Evolutionary conservation across 805 yeast species (phyloP).

Genomic region (Metschnikowia orientalis): DNA sequence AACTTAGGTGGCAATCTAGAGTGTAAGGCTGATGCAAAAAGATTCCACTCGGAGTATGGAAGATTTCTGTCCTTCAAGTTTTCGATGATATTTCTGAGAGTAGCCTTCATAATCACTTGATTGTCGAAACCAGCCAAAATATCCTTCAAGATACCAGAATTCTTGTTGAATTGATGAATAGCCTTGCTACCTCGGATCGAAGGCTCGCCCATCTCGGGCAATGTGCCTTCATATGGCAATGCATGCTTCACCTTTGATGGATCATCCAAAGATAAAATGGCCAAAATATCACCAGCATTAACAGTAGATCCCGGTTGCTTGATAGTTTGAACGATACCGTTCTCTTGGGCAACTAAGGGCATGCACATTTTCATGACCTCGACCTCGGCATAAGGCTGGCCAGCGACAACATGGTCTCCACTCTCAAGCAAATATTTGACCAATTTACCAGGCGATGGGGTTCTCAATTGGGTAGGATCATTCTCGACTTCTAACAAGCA

Average conservation of each 20-base stretch:
- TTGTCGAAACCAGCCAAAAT: slow-evolving; percentile 91
- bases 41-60: slow-evolving; percentile 91
- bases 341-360: slow-evolving; percentile 92
- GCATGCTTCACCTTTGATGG: slow-evolving; percentile 98
- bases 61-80: slow-evolving; percentile 74
- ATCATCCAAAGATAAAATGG: slow-evolving; percentile 90
- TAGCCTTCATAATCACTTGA: slow-evolving; percentile 86
- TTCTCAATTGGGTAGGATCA: slow-evolving; percentile 97
- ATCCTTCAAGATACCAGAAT: slow-evolving; percentile 61
- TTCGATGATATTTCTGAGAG: slow-evolving; percentile 67
- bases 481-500: slow-evolving; percentile 91
- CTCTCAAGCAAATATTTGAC: slow-evolving; percentile 90
- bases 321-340: slow-evolving; percentile 85
- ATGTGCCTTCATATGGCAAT: slow-evolving; percentile 86
- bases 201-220: slow-evolving; percentile 87
- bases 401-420: slow-evolving; percentile 88
- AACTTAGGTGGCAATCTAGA: slow-evolving; percentile 79
- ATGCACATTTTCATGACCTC: slow-evolving; percentile 99
- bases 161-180: slow-evolving; percentile 62
- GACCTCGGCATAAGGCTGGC: slow-evolving; percentile 96
- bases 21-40: slow-evolving; percentile 84
- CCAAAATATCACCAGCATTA: slow-evolving; percentile 94
- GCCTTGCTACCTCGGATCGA: slow-evolving; percentile 79
- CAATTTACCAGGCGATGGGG: slow-evolving; percentile 98
- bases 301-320: slow-evolving; percentile 99